These are phyloP conservation scores for Taxawa tesnikishii DNA, from an alignment of 2,329 filamentous ascomycete species.

Conservation along the genomic window DNA sequence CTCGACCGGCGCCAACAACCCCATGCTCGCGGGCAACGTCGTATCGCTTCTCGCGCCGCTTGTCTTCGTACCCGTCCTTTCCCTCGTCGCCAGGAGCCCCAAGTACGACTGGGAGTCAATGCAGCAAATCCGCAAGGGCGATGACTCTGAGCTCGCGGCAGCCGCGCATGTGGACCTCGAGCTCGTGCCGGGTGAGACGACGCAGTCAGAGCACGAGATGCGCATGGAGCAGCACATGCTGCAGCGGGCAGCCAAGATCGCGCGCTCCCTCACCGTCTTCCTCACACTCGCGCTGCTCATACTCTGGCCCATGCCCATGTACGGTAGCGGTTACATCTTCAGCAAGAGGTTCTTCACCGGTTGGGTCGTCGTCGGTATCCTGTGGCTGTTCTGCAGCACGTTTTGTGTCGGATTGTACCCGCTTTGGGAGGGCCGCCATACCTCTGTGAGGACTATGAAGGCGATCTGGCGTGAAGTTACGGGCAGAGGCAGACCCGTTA, in stretches of 20 bases:
- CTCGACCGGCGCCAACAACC: constrained; percentile 62
- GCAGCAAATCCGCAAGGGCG: constrained; percentile 63
- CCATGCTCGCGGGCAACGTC: constrained; percentile 82
- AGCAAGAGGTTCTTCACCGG: constrained; percentile 71
- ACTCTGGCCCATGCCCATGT: constrained; percentile 89
- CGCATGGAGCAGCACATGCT: constrained; percentile 30
- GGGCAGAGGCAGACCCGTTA: constrained; percentile 18
- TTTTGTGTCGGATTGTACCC: constrained; percentile 71
- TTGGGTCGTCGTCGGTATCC: constrained; percentile 57
- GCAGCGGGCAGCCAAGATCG: constrained; percentile 34
- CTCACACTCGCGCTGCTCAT: constrained; percentile 62
- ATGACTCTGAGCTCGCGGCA: constrained; percentile 61
- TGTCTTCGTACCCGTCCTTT: constrained; percentile 65
- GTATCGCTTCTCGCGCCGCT: constrained; percentile 66
- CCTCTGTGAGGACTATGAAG: constrained; percentile 48
- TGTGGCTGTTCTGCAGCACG: constrained; percentile 66
- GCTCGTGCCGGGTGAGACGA: constrained; percentile 41
- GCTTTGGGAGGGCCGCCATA: constrained; percentile 63
- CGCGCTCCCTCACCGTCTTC: constrained; percentile 44
- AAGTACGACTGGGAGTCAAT: constrained; percentile 83
- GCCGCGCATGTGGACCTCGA: constrained; percentile 55
- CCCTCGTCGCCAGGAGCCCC: constrained; percentile 54
- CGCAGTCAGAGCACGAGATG: constrained; percentile 24
- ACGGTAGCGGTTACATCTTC: constrained; percentile 71
- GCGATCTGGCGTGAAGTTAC: constrained; percentile 50